These are phyloP conservation scores for Diaporthe citrichinensis DNA, from an alignment of 2,329 filamentous ascomycete genomes.

Conservation along the genomic window DNA sequence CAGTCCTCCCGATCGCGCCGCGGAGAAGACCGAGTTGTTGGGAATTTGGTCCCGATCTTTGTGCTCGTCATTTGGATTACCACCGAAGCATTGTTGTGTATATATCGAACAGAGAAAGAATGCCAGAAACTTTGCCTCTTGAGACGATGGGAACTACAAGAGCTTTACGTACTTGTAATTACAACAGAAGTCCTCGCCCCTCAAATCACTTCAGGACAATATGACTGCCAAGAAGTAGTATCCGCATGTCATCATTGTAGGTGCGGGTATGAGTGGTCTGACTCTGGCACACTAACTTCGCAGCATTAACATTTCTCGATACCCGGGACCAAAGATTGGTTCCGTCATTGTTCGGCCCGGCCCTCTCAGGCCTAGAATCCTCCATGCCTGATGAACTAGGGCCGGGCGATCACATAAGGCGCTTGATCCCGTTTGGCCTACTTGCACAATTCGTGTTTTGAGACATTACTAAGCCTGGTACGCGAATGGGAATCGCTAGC, in stretches of 20 bases:
- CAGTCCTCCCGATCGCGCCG: too few relatives aligned
- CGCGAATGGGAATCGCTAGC: neutral
- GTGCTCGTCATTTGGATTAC: neutral
- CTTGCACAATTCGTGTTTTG: neutral
- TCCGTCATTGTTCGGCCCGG: neutral
- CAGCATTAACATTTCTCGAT: neutral
- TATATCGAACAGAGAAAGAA: neutral
- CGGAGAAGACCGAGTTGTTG: neutral
- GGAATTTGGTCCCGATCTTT: neutral
- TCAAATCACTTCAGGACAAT: neutral
- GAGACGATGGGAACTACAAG: neutral
- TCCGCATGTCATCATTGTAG: neutral
- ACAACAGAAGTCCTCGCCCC: neutral
- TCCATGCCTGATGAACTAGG: neutral
- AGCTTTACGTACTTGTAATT: neutral
- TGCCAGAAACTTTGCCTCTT: neutral
- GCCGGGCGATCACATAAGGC: neutral
- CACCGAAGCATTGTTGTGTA: neutral
- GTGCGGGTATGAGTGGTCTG: conserved; percentile 1
- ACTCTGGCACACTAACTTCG: neutral
- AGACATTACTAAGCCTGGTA: neutral
- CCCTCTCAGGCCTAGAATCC: neutral
- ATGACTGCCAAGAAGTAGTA: neutral
- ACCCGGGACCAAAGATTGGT: neutral
- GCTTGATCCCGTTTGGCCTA: neutral